These are phyloP conservation scores for Fibroporia radiculosa DNA, from an alignment of 768 basidiomycete species.

Conservation along the genomic window DNA sequence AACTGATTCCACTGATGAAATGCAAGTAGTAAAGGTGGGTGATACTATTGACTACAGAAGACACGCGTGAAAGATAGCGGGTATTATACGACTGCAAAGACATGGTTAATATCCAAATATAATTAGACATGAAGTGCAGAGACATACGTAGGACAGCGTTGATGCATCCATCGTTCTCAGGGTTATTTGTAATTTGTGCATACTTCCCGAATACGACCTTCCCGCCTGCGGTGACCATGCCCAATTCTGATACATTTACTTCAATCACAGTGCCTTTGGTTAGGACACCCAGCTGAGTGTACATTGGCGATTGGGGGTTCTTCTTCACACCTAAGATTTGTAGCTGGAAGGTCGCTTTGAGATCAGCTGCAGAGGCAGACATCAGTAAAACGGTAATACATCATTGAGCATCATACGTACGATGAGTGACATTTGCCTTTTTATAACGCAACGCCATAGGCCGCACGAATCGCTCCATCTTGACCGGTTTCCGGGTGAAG, in stretches of 20 bases:
- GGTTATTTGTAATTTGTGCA: constrained; percentile 90
- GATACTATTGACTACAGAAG: too few species aligned
- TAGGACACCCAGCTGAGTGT: constrained; percentile 91
- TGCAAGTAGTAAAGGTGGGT: background rate
- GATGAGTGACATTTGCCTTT: constrained; percentile 98
- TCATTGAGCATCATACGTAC: constrained; percentile 40
- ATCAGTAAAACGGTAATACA: background rate
- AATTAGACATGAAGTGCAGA: background rate
- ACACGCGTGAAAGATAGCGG: constrained; percentile 2
- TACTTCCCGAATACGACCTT: constrained; percentile 93
- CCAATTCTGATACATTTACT: constrained; percentile 97
- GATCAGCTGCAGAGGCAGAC: constrained; percentile 55
- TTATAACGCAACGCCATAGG: constrained; percentile 98
- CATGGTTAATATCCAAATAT: background rate
- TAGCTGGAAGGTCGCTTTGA: constrained; percentile 98
- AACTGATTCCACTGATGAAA: constrained; percentile 1
- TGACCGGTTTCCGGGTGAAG: constrained; percentile 97
- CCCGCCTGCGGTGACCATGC: constrained; percentile 95
- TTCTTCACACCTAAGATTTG: constrained; percentile 98
- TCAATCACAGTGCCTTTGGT: constrained; percentile 98
- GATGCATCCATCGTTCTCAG: constrained; percentile 94
- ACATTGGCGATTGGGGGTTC: constrained; percentile 98
- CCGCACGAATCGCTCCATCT: constrained; percentile 96
- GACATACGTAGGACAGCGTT: constrained; percentile 86
- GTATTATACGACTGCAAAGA: constrained; percentile 11